Evolutionary conservation across 2,329 filamentous ascomycete species (phyloP).

Genomic region (Fusarium cyanostomum): DNA sequence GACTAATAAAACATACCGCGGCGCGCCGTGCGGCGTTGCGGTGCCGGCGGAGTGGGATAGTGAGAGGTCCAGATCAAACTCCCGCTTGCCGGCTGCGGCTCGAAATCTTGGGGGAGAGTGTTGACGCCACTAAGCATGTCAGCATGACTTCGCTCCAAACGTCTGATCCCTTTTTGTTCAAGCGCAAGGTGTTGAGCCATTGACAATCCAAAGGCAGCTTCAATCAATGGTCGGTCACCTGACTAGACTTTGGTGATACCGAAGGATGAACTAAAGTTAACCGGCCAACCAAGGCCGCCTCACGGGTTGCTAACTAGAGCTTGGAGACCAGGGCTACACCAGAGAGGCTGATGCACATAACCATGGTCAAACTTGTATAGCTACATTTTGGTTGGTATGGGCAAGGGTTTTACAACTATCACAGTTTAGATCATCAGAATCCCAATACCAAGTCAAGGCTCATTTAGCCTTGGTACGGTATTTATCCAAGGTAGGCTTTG

Average conservation of each 20-base stretch:
- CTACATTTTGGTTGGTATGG: not conserved
- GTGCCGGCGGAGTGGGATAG: constrained; percentile 6
- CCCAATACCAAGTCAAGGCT: not conserved
- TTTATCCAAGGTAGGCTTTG: not conserved
- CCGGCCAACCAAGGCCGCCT: not conserved
- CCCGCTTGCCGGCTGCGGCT: constrained; percentile 28
- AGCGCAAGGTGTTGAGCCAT: constrained; percentile 1
- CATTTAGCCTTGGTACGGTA: not conserved
- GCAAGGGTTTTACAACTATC: not conserved
- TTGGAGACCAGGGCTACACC: not conserved
- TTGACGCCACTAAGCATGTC: constrained; percentile 35
- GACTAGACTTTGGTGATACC: constrained; percentile 1
- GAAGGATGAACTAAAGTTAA: not conserved
- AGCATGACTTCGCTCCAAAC: constrained; percentile 27
- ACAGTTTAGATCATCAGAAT: not conserved
- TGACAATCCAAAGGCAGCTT: constrained; percentile 1
- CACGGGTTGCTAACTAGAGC: not conserved
- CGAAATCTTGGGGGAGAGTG: constrained; percentile 19
- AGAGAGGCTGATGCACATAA: not conserved
- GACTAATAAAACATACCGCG: constrained; percentile 12
- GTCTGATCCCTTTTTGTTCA: not conserved
- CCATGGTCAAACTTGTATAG: not conserved
- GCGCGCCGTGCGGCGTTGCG: constrained; percentile 11
- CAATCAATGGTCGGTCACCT: constrained; percentile 21
- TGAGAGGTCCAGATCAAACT: constrained; percentile 16